Conservation (phyloP, 108 stramenopile genomes). For the Cyclotella distinguenda region DNA sequence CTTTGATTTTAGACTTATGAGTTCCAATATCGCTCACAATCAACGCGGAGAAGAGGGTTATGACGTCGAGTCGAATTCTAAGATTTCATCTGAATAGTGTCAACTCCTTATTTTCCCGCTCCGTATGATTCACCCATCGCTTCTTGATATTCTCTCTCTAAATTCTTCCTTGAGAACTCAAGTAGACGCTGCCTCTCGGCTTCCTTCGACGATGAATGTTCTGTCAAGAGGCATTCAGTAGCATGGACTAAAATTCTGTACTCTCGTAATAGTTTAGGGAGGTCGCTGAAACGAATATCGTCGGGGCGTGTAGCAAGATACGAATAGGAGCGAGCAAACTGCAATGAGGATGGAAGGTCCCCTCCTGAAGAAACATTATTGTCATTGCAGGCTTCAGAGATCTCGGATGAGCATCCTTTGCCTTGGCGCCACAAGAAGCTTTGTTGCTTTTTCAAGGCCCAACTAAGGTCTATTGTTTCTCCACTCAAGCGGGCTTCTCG, state of each 20-base stretch:
- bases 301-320: constrained; percentile 63
- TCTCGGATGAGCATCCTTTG: constrained; percentile 12
- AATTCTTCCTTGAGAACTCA: constrained; percentile 16
- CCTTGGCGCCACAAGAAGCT: constrained; percentile 36
- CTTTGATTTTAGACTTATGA: background rate
- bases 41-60: too few relatives aligned
- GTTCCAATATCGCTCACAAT: too few relatives aligned
- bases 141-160: constrained; percentile 31
- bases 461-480: constrained; percentile 64
- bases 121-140: constrained; percentile 14
- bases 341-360: constrained; percentile 37
- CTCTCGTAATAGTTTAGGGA: constrained; percentile 67
- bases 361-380: constrained; percentile 19
- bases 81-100: too few relatives aligned
- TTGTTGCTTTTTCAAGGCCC: constrained; percentile 56
- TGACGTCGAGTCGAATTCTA: too few relatives aligned
- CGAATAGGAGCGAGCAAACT: constrained; percentile 66
- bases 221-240: constrained; percentile 66
- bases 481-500: constrained; percentile 61
- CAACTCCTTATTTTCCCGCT: too few relatives aligned
- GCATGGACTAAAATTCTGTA: constrained; percentile 75
- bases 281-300: constrained; percentile 67
- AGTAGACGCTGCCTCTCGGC: constrained; percentile 20
- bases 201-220: constrained; percentile 45
- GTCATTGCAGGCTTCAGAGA: background rate